Evolutionary conservation across 1,284 basidiomycete genomes (phyloP).

Genomic region (Cerioporus squamosus): DNA sequence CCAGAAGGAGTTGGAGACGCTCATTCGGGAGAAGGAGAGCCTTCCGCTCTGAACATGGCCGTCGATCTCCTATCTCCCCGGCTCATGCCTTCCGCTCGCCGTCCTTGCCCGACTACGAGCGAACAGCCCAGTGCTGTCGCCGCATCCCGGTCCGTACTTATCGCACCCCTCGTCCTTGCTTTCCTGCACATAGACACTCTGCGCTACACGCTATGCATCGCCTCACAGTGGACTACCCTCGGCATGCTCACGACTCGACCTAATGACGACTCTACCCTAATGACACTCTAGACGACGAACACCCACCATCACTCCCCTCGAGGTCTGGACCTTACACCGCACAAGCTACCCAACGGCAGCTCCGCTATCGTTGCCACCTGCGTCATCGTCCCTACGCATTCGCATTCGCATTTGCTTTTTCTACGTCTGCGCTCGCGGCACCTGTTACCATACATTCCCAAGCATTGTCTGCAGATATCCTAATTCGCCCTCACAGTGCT

Average conservation of each 20-base stretch:
- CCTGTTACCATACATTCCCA: conserved; percentile 10
- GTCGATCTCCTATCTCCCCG: not conserved
- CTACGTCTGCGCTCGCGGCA: not conserved
- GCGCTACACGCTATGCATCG: conserved; percentile 6
- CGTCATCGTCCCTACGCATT: not conserved
- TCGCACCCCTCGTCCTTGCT: not conserved
- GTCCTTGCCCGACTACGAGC: not conserved
- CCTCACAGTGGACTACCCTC: not conserved
- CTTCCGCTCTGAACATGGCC: conserved; percentile 29
- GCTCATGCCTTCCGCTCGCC: not conserved
- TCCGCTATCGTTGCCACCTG: not conserved
- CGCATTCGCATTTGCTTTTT: not conserved
- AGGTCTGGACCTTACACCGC: not conserved
- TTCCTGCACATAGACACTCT: conserved; percentile 17
- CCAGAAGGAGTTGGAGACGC: conserved; percentile 30
- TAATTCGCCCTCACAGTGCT: conserved; percentile 25
- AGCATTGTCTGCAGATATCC: conserved; percentile 26
- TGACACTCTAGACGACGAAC: conserved; percentile 20
- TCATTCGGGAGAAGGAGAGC: conserved; percentile 35
- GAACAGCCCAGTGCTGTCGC: not conserved
- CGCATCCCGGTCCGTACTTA: not conserved
- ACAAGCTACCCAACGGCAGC: too few relatives aligned
- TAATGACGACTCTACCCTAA: conserved; percentile 21
- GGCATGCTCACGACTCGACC: conserved; percentile 11
- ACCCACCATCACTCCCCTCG: not conserved